phyloP scores from a whole-genome alignment of 2,329 filamentous ascomycete genomes.

The Trichoderma arundinaceum region DNA sequence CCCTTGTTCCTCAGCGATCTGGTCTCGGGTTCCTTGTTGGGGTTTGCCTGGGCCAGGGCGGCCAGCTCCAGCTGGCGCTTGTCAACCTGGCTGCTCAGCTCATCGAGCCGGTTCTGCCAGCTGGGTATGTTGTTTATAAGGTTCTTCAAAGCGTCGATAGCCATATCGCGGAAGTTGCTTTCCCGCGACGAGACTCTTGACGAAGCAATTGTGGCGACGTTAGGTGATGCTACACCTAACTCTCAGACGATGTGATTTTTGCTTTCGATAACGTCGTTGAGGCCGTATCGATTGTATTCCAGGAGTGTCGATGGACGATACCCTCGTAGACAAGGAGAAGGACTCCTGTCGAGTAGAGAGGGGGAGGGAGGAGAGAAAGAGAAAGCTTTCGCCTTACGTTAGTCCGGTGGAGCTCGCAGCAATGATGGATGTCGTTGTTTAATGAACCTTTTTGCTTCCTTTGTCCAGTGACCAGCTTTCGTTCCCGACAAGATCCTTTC shows the following conservation, averaged over 20 bases:
- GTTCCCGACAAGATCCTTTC: background rate
- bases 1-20: constrained; percentile 57
- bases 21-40: constrained; percentile 40
- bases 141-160: constrained; percentile 62
- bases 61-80: constrained; percentile 66
- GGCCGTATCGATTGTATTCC: background rate
- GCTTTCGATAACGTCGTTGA: background rate
- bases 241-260: background rate
- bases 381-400: background rate
- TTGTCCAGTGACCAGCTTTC: background rate
- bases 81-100: constrained; percentile 65
- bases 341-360: constrained; percentile 1
- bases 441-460: background rate
- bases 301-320: constrained; percentile 11
- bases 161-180: constrained; percentile 45
- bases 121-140: constrained; percentile 62
- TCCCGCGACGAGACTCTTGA: constrained; percentile 41
- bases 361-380: background rate
- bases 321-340: constrained; percentile 2
- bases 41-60: constrained; percentile 46
- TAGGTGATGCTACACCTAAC: constrained; percentile 43
- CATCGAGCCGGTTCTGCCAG: constrained; percentile 64
- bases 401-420: constrained; percentile 27
- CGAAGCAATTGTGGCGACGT: constrained; percentile 37
- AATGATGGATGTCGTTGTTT: background rate